Conservation (phyloP, 2,329 filamentous ascomycete genomes). For the Sphaerulina musiva region DNA sequence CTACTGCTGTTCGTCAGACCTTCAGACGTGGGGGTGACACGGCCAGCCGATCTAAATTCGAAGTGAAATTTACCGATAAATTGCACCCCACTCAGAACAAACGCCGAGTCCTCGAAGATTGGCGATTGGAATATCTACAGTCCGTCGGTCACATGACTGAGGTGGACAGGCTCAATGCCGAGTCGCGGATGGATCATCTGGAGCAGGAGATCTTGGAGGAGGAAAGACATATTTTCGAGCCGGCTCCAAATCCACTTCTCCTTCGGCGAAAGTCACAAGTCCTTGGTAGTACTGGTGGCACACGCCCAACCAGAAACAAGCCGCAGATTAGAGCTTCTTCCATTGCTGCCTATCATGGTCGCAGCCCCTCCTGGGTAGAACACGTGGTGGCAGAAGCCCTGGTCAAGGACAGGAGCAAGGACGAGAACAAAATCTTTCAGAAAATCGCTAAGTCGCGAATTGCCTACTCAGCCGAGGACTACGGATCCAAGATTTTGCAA, state of each 20-base stretch:
- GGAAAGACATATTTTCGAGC: neutral
- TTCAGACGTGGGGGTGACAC: neutral
- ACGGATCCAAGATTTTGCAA: slow-evolving; percentile 1
- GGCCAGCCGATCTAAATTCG: neutral
- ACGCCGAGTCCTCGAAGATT: neutral
- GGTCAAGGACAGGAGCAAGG: neutral
- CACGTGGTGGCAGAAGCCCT: neutral
- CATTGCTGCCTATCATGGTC: no score
- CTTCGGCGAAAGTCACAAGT: neutral
- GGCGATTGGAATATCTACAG: no score
- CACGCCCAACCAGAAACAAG: neutral
- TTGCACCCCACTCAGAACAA: neutral
- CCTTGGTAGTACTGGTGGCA: neutral
- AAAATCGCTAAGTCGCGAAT: slow-evolving; percentile 10
- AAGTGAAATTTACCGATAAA: neutral
- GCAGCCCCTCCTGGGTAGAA: neutral
- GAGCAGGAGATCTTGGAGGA: neutral
- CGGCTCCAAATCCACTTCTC: neutral
- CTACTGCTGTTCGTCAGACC: neutral
- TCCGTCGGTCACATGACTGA: no score
- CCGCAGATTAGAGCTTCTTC: no score
- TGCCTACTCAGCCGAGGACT: neutral
- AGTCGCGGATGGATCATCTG: no score
- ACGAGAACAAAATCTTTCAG: neutral
- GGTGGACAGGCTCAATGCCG: no score